Conservation (phyloP, 208 protist species). For the Trypanosomatidae sp. region DNA sequence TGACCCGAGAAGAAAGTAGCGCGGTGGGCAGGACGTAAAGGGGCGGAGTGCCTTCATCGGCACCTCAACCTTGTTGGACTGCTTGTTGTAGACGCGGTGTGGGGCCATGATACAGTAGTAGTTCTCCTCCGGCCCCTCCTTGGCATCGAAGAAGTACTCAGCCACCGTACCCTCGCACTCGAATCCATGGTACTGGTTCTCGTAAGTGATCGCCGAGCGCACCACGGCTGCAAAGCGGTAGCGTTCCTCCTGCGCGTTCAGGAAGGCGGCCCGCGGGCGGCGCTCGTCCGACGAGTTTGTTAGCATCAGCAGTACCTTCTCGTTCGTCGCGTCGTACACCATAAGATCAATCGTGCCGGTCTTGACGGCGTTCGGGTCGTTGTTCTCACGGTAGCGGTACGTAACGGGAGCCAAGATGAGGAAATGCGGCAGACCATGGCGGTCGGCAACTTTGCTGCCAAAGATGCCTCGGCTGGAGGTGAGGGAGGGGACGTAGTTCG, state of each 20-base stretch:
- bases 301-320: constrained; percentile 87
- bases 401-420: constrained; percentile 66
- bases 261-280: constrained; percentile 61
- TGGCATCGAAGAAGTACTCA: constrained; percentile 86
- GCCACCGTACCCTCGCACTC: constrained; percentile 69
- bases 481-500: constrained; percentile 69
- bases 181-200: constrained; percentile 83
- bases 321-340: constrained; percentile 85
- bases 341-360: constrained; percentile 71
- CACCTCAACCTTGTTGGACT: constrained; percentile 48
- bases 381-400: constrained; percentile 86
- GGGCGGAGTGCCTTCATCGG: constrained; percentile 74
- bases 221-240: constrained; percentile 84
- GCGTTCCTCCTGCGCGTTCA: constrained; percentile 81
- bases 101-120: constrained; percentile 90
- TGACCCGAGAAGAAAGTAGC: constrained; percentile 74
- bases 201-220: constrained; percentile 73
- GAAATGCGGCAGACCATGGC: constrained; percentile 65
- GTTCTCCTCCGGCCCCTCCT: constrained; percentile 78
- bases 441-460: constrained; percentile 54
- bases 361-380: constrained; percentile 69
- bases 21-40: constrained; percentile 77
- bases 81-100: constrained; percentile 57
- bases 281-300: constrained; percentile 67
- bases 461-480: constrained; percentile 59